phyloP scores from a whole-genome alignment of 129 eudicot genomes.

The Flaveria linearis region DNA sequence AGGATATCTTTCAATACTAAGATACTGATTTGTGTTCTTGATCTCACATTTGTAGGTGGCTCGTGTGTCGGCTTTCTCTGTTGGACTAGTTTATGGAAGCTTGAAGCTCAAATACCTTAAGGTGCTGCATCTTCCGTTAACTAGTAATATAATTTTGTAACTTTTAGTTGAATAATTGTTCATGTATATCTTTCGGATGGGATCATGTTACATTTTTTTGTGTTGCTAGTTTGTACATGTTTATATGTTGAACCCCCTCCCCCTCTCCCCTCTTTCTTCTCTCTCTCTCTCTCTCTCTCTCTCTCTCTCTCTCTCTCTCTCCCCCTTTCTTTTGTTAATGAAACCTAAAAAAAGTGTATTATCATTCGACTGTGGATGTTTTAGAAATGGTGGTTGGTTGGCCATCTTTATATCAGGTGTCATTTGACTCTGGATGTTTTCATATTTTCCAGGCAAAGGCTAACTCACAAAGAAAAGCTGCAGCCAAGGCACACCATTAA shows the following conservation, averaged over 20 bases:
- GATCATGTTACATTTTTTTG: neutral
- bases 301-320: too few relatives aligned
- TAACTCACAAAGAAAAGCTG: conserved; percentile 73
- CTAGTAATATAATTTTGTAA: neutral
- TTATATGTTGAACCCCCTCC: neutral
- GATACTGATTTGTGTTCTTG: neutral
- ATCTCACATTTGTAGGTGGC: conserved; percentile 55
- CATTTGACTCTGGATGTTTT: neutral
- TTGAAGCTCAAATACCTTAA: conserved; percentile 74
- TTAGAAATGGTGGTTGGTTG: neutral
- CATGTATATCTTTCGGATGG: neutral
- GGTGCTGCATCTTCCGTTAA: conserved; percentile 31
- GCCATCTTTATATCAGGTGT: neutral
- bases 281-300: too few relatives aligned
- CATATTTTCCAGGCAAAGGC: conserved; percentile 56
- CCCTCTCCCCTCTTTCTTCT: too few relatives aligned
- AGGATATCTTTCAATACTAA: neutral
- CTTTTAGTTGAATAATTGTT: too few relatives aligned
- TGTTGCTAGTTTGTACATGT: neutral
- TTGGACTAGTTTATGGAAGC: conserved; percentile 77
- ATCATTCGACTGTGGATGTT: neutral
- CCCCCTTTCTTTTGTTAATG: too few relatives aligned
- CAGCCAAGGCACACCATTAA: conserved; percentile 71
- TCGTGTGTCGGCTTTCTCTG: conserved; percentile 76
- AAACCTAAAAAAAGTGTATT: too few relatives aligned